Evolutionary conservation across 768 basidiomycete genomes (phyloP), one percentile per base, ranked within the genome.

Genomic region (Boletus sensibilis): DNA sequence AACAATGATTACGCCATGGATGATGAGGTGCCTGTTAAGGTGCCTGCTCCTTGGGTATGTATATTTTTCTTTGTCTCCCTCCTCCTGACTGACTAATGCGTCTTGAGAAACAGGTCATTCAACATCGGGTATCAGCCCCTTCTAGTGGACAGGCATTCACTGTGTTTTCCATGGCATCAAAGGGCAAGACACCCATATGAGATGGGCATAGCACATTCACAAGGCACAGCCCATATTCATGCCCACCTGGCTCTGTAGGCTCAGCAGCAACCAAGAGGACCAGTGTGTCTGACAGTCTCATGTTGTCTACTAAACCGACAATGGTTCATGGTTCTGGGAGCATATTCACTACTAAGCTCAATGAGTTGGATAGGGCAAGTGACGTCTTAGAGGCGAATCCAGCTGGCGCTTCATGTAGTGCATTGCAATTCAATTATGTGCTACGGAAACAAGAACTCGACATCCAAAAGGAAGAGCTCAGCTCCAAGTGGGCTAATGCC

Each of bases 361-460:
- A 55, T 5, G 43, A 58, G 18, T 44, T 58, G 14, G 27, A 50
- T 10, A 45, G 20, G 21, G 53, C 47, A 16, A 54, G 48, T 12
- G 9, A 58, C 0, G 23, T 16, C 9, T 34, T 55, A 21, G 25
- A 50, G 27, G 23, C 21, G 20, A 33, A 33, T 33, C 2, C 29
- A n/a, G 35, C 33, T 11, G 11, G 27, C 6, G 18, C 37, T 12
- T 43, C 21, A 6, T 14, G 7, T 9, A 33, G 9, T 20, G 27
- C 41, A 16, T 9, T 54, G 18, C 3, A 16, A 16, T 21, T 38
- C 13, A 46, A 58, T 4, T 58, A 54, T 18, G 12, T 5, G 3
- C 21, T 58, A 31, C 12, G 18, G 29, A 54, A 50, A 6, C 39
- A 58, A 27, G 48, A 58, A n/a, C 49, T 58, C 2, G 43, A 45